A percentile compares a stretch with the other conserved stretches of the same genome.
Evolutionary conservation across 371 early-diverging fungal species (phyloP).

Genomic region (Rhizomucor miehei): DNA sequence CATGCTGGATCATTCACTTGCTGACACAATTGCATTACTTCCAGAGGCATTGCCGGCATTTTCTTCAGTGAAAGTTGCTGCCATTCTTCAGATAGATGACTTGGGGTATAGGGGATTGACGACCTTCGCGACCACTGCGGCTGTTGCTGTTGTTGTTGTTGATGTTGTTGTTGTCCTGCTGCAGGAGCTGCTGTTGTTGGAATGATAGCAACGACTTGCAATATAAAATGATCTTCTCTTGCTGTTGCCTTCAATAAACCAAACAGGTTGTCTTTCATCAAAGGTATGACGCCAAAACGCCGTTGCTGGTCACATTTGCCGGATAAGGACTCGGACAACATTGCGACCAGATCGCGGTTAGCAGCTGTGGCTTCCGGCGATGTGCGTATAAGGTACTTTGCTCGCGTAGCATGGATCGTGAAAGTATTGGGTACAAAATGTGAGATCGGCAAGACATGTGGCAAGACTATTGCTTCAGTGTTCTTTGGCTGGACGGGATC

Average conservation of each 20-base stretch:
- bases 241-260: constrained; percentile 16
- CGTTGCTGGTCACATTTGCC: neutral
- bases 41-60: constrained; percentile 15
- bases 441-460: constrained; percentile 17
- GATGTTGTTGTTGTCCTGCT: neutral
- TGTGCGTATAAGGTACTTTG: constrained; percentile 25
- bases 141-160: too few relatives aligned
- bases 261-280: constrained; percentile 7
- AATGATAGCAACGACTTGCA: constrained; percentile 2
- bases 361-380: constrained; percentile 13
- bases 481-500: constrained; percentile 11
- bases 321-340: constrained; percentile 16
- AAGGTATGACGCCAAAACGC: constrained; percentile 15
- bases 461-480: constrained; percentile 1
- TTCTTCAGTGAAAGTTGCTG: constrained; percentile 5
- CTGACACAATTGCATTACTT: constrained; percentile 30
- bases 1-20: constrained; percentile 18
- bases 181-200: neutral
- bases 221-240: constrained; percentile 1
- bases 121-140: neutral
- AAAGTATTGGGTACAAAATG: constrained; percentile 43
- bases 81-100: neutral
- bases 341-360: constrained; percentile 17
- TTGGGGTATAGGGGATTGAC: too few relatives aligned
- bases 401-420: constrained; percentile 44